Base-by-base conservation (phyloP, 345 rosid species). In the Gossypium turneri region DNA sequence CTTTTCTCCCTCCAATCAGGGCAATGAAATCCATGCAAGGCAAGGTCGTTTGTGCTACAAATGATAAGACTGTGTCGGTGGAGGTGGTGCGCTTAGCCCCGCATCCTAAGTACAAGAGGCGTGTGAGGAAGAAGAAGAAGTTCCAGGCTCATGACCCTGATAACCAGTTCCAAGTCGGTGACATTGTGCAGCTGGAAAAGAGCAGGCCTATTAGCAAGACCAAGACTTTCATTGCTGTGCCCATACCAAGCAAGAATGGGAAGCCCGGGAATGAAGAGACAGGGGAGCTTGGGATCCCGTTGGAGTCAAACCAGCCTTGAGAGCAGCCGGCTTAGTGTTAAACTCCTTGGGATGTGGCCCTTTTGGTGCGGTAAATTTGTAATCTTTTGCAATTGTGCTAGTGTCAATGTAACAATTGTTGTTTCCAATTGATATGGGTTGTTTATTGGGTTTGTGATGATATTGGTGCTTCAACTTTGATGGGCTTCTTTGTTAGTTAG, bases 121-220 rank as follows among this genome's bases (percentile, higher is more conserved):
- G 94, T 68, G 87, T 94, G 7, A 82, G 94, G 83, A 90, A 72
- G 88, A 94, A 92, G 98, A 90, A 89, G 90, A 92, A 88, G 92
- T 89, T 75, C 86, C 97, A 90, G 75, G 98, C 90, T 53, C 98
- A 94, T 80, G 98, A 94, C 92, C 93, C 89, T 1, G 94, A 88
- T 2, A 92, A 90, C 83, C 79, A 77, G 75, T 92, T 92, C 84
- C 60, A 89, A 80, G 89, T 94, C 52, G 98, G 97, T 9, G 98
- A 94, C 71, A 11, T 78, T 2, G 97, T 92, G 60, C 87, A 82
- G 86, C 94, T 94, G 63, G 88, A 88, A 67, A 83, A 81, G 81
- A 73, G 94, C 81, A 87, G 85, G 44, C 97, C 98, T 82, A 90
- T 94, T 57, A 92, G 97, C 87, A 94, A 92, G 89, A 92, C 89